Evolutionary conservation across 108 stramenopile species (phyloP), one percentile per base, ranked within the genome.

Genomic region (Cylindrotheca fusiformis): DNA sequence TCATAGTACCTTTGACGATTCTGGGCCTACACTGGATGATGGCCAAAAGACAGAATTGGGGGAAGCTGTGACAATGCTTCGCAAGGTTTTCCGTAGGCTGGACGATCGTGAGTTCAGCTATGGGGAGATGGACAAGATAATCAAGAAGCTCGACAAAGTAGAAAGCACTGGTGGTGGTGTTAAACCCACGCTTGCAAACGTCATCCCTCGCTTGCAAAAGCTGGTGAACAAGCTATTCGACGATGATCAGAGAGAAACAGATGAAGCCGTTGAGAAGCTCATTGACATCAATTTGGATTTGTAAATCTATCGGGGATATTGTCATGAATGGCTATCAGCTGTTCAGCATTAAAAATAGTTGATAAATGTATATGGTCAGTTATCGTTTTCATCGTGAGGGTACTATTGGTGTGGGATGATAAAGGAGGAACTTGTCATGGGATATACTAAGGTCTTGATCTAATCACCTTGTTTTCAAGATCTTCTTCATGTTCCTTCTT

Each of bases 401-500:
- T 20, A 12, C 5, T 41, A 21, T 17, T 20, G 8, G 48, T n/a
- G n/a, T n/a, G n/a, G n/a, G n/a, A n/a, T n/a, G n/a, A n/a, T n/a
- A n/a, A n/a, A n/a, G n/a, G n/a, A n/a, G n/a, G n/a, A n/a, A n/a
- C n/a, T n/a, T n/a, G n/a, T n/a, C n/a, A n/a, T n/a, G n/a, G n/a
- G n/a, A n/a, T n/a, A n/a, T n/a, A n/a, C n/a, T n/a, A n/a, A n/a
- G n/a, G n/a, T n/a, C n/a, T n/a, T n/a, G n/a, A n/a, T 41, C 36
- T 14, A 41, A 14, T 32, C 10, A 51, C 33, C 22, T 66, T 56
- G 54, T 31, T 66, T 25, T 72, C 55, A 24, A 75, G 27, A 25
- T 69, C 62, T 17, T 59, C 61, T 32, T 60, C 32, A 54, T 93
- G 72, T 28, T 85, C 78, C 57, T 71, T 65, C 64, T 87, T 75